These are phyloP conservation scores for Omphalotus olearius DNA, from an alignment of 1,284 basidiomycete genomes.

Conservation along the genomic window DNA sequence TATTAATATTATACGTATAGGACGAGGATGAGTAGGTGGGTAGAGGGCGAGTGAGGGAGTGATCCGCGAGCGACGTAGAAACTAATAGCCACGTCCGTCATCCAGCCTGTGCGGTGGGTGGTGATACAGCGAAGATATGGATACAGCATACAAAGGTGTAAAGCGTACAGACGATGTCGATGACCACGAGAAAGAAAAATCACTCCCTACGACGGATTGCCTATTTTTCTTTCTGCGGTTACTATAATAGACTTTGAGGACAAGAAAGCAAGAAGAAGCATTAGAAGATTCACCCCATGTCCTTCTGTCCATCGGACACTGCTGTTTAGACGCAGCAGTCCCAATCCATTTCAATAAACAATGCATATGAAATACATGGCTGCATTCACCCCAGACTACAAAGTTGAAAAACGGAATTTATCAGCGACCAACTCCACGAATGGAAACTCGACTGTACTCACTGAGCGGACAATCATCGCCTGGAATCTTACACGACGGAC, in stretches of 20 bases:
- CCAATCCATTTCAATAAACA: slow-evolving; percentile 93
- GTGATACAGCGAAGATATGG: no score
- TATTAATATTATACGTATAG: no score
- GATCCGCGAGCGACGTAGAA: no score
- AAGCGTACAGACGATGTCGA: no score
- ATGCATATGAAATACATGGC: slow-evolving; percentile 94
- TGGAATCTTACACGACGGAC: slow-evolving; percentile 90
- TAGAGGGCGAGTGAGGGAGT: no score
- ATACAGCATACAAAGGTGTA: no score
- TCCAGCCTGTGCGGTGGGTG: no score
- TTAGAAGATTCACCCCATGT: slow-evolving; percentile 72
- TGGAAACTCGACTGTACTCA: slow-evolving; percentile 37
- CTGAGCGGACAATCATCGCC: slow-evolving; percentile 97
- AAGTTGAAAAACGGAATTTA: background rate
- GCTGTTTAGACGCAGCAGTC: slow-evolving; percentile 81
- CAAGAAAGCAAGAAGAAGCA: background rate
- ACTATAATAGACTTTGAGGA: background rate
- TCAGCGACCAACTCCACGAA: slow-evolving; percentile 3
- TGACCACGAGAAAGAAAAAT: no score
- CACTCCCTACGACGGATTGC: no score
- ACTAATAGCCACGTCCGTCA: no score
- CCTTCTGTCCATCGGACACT: slow-evolving; percentile 92
- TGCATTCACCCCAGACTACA: slow-evolving; percentile 93
- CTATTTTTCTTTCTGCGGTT: background rate
- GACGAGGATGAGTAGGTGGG: no score